Base-by-base conservation (phyloP, 441 rosid species). In the Bruguiera hainesii region DNA sequence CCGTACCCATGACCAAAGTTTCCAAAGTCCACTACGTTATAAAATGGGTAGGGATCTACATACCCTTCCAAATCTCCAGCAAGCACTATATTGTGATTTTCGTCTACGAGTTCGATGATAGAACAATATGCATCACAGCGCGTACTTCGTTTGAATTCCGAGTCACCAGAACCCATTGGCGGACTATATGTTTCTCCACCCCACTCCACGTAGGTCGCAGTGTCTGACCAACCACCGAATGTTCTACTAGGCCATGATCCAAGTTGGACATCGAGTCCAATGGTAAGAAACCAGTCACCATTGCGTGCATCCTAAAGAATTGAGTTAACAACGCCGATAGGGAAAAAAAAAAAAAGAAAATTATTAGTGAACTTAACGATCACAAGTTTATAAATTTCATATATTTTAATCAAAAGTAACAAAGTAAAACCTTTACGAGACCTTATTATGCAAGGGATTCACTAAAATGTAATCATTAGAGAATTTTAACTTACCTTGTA, bases 111-210 rank as follows among this genome's bases (percentile, higher is more conserved):
- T 60, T 20, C 33, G 10, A 60, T 33, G 5, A 3, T 31, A 19
- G 6, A 15, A 60, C 64, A 61, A 61, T 21, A 37, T 13, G 50
- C 64, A 30, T 37, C 64, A 9, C 10, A 2, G 0, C 4, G 9
- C 7, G 9, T 9, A 9, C 10, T 2, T 9, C 0, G 4, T 37
- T 2, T 3, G 3, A 20, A 6, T 4, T 2, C 6, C 2, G 0
- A 0, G 1, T 0, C n/a, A n/a, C 65, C 71, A 7, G 64, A n/a
- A 29, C 78, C 78, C 75, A 75, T 70, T 31, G 56, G 28, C 8
- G 66, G 78, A 25, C 75, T 61, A 29, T 18, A 62, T 7, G 50
- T 75, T 50, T 70, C 75, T 20, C 78, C 78, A 7, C 75, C 75
- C 75, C 78, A 71, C 5, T 66, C 72, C 13, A 66, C 18, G 20